Evolutionary conservation across 2,329 filamentous ascomycete species (phyloP).

Genomic region (Ophiostoma angusticollis): DNA sequence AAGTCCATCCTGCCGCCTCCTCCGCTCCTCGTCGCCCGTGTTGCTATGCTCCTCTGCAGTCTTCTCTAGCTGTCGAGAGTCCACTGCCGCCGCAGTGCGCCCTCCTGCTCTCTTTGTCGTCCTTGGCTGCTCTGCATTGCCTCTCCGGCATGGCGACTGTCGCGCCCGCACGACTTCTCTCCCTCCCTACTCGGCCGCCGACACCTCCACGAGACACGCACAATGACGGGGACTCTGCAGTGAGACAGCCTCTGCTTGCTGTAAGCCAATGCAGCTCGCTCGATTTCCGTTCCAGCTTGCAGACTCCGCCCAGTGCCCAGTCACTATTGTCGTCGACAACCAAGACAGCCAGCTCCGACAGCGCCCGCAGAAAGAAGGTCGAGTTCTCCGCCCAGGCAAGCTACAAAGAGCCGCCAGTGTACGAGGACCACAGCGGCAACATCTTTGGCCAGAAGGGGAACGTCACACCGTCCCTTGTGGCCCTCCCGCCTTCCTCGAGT

Average conservation of each 20-base stretch:
- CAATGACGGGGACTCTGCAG: constrained; percentile 23
- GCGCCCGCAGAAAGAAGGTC: constrained; percentile 40
- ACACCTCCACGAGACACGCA: constrained; percentile 50
- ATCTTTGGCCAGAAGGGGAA: neutral
- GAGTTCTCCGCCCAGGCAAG: constrained; percentile 45
- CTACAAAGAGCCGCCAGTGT: constrained; percentile 40
- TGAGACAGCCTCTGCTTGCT: constrained; percentile 22
- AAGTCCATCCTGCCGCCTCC: neutral
- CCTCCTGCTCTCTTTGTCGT: neutral
- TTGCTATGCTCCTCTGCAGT: constrained; percentile 6
- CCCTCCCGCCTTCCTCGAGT: constrained; percentile 19
- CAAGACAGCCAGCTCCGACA: constrained; percentile 23
- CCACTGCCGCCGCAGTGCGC: constrained; percentile 4
- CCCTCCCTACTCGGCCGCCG: constrained; percentile 47
- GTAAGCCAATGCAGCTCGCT: constrained; percentile 21
- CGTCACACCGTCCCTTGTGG: constrained; percentile 21
- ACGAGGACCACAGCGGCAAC: constrained; percentile 23
- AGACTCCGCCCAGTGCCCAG: constrained; percentile 40
- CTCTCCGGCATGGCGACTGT: constrained; percentile 23
- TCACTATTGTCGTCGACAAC: constrained; percentile 26
- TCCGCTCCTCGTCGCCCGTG: neutral
- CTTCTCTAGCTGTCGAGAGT: neutral
- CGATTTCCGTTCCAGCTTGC: constrained; percentile 27
- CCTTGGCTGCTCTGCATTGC: neutral
- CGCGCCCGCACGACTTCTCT: constrained; percentile 29